Conservation (phyloP, 192 early-diverging fungal genomes). For the Linnemannia zychae region DNA sequence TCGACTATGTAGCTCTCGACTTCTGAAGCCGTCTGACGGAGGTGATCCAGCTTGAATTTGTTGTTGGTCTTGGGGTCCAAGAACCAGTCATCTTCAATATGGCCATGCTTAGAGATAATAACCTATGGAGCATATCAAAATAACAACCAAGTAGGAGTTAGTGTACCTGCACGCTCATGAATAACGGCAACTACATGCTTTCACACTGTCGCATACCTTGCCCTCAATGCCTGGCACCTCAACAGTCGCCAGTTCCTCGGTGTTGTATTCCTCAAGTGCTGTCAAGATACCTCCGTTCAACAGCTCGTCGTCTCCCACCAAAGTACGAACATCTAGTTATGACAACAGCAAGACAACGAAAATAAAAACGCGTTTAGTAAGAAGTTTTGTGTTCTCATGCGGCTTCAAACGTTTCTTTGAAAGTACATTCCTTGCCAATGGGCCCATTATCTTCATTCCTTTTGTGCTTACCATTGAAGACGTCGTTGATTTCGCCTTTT, state of each 20-base stretch:
- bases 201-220: slow-evolving; percentile 54
- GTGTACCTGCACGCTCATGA: not conserved
- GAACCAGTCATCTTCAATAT: slow-evolving; percentile 75
- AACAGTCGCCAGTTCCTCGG: slow-evolving; percentile 83
- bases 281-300: slow-evolving; percentile 75
- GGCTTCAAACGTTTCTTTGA: not conserved
- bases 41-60: slow-evolving; percentile 85
- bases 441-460: not conserved
- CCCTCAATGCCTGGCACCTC: slow-evolving; percentile 74
- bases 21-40: slow-evolving; percentile 67
- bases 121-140: slow-evolving; percentile 59
- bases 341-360: slow-evolving; percentile 7
- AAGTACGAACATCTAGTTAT: slow-evolving; percentile 85
- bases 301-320: slow-evolving; percentile 84
- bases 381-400: not conserved
- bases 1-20: slow-evolving; percentile 44
- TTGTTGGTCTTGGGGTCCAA: slow-evolving; percentile 80
- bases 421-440: not conserved
- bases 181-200: too few relatives aligned
- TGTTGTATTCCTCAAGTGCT: slow-evolving; percentile 87
- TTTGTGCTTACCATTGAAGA: slow-evolving; percentile 86
- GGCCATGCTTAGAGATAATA: slow-evolving; percentile 82
- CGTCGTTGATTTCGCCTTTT: slow-evolving; percentile 88
- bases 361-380: not conserved
- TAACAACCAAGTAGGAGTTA: not conserved